phyloP scores from a whole-genome alignment of 75 land plant genomes.

The Azolla pinnata region DNA sequence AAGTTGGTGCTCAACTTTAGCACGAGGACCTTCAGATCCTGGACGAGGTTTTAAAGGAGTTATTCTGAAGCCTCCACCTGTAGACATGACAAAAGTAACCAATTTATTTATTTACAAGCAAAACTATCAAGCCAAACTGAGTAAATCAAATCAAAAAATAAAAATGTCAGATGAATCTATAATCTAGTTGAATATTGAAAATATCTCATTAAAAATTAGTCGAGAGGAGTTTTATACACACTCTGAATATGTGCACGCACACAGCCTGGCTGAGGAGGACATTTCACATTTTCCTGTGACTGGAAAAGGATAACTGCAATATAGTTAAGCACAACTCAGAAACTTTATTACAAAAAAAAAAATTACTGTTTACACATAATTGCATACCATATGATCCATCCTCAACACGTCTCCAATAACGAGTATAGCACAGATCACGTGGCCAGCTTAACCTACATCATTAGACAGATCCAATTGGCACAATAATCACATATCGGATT shows the following conservation, averaged over 20 bases:
- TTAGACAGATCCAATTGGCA: background rate
- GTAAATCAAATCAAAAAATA: too few relatives aligned
- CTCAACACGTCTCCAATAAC: constrained; percentile 93
- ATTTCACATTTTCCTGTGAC: constrained; percentile 67
- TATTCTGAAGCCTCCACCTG: constrained; percentile 88
- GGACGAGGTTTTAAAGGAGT: constrained; percentile 57
- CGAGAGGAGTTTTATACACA: too few relatives aligned
- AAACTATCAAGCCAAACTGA: too few relatives aligned
- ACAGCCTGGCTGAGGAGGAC: constrained; percentile 79
- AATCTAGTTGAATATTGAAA: too few relatives aligned
- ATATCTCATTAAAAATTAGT: too few relatives aligned
- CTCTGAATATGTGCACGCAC: constrained; percentile 86
- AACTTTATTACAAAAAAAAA: background rate
- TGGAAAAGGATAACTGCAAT: constrained; percentile 77
- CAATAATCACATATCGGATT: background rate
- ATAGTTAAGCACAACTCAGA: background rate
- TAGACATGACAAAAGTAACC: too few relatives aligned
- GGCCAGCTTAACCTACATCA: constrained; percentile 77
- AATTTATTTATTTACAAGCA: too few relatives aligned
- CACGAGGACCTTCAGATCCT: constrained; percentile 46
- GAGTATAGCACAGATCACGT: constrained; percentile 85
- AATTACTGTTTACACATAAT: background rate
- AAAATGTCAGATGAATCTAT: too few relatives aligned
- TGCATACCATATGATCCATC: constrained; percentile 82
- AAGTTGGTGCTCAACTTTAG: constrained; percentile 87